A percentile compares a stretch with the other conserved stretches of the same genome.
phyloP scores from a whole-genome alignment of 306 rosid genomes.

The Rosa chinensis region DNA sequence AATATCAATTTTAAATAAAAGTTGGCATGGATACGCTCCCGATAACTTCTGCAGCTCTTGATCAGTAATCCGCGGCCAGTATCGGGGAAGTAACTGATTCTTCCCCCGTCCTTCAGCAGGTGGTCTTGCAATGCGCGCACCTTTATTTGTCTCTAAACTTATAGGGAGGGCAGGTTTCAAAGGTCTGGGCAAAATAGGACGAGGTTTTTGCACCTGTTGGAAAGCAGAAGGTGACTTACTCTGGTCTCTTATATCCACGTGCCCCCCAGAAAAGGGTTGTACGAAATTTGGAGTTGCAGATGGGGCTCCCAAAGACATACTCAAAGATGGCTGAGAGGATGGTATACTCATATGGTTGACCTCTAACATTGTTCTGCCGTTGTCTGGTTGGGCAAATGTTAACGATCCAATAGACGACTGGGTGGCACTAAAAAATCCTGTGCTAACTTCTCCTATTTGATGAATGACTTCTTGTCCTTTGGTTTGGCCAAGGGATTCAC shows the following conservation, averaged over 20 bases:
- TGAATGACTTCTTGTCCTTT: slow-evolving; percentile 42
- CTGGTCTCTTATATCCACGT: slow-evolving; percentile 57
- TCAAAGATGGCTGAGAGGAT: slow-evolving; percentile 61
- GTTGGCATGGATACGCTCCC: slow-evolving; percentile 82
- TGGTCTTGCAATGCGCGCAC: slow-evolving; percentile 80
- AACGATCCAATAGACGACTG: slow-evolving; percentile 55
- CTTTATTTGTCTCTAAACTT: slow-evolving; percentile 54
- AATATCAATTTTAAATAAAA: slow-evolving; percentile 3
- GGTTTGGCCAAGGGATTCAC: slow-evolving; percentile 41
- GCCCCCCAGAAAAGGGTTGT: slow-evolving; percentile 49
- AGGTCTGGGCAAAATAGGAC: slow-evolving; percentile 72
- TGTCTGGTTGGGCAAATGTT: slow-evolving; percentile 52
- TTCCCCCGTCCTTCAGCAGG: slow-evolving; percentile 94
- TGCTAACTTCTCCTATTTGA: slow-evolving; percentile 44
- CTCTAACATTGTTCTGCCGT: slow-evolving; percentile 50
- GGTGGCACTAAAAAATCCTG: slow-evolving; percentile 49
- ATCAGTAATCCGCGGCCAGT: slow-evolving; percentile 98
- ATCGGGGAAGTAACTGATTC: slow-evolving; percentile 94
- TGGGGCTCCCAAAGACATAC: slow-evolving; percentile 70
- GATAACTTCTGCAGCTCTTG: slow-evolving; percentile 87
- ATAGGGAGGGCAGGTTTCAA: slow-evolving; percentile 40
- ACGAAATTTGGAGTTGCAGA: slow-evolving; percentile 44
- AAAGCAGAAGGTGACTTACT: slow-evolving; percentile 56
- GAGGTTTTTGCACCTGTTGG: slow-evolving; percentile 66
- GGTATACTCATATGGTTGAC: slow-evolving; percentile 48